Evolutionary conservation across 345 rosid genomes (phyloP), one percentile per base, ranked within the genome.

Genomic region (Ricinus communis): DNA sequence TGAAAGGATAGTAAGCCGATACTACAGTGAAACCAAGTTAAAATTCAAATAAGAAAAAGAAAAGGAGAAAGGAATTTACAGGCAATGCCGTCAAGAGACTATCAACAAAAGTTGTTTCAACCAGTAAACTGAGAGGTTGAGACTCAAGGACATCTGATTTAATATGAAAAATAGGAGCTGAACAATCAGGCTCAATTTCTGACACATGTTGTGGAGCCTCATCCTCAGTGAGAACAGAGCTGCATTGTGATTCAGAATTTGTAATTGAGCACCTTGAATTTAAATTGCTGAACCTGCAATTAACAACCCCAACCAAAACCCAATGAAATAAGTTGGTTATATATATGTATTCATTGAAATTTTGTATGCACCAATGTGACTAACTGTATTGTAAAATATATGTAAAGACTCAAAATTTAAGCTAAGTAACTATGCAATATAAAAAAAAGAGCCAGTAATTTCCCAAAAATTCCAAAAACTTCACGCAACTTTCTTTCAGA

Each of bases 51-150:
- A 49, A 45, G 19, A 12, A 22, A 36, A 65, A 61, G 19, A 51
- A 62, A 50, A 58, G 9, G 59, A 55, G 16, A 63, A 56, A 15
- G 14, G 50, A 71, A 73, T 90, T 16, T 84, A 91, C 98, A 1
- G 95, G 96, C 78, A 94, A 78, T 55, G 84, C 77, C 24, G 91
- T 85, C 84, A 94, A 78, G 60, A 94, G 84, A 52, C 87, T 85
- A 76, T 88, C 97, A 5, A 85, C 85, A 68, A 71, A 90, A 68
- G 90, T 79, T 55, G 81, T 78, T 71, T 83, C 88, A 0, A 85
- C 77, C n/a, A 94, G 85, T 59, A 90, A 82, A 75, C 86, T 80
- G 33, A 88, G 61, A 72, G 97, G 78, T 70, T 90, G 92, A 8
- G 80, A 65, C 73, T 83, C 88, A 49, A 86, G 86, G 49, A 86